Evolutionary conservation across 192 early-diverging fungal genomes (phyloP), one percentile per base, ranked within the genome.

Genomic region (Mortierella claussenii): DNA sequence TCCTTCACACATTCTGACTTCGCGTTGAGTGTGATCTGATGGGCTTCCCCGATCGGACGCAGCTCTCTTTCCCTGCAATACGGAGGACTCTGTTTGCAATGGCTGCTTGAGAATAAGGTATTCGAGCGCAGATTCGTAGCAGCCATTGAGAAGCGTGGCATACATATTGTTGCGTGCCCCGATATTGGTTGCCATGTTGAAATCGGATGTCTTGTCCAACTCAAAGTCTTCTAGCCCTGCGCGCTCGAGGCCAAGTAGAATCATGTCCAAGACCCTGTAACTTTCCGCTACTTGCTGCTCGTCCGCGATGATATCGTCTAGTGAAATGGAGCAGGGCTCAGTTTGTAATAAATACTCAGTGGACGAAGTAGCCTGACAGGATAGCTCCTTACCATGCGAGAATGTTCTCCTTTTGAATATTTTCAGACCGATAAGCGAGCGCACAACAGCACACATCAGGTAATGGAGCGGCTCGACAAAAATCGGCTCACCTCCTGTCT

Each of bases 201-300:
- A 92, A 47, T 90, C 88, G n/a, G 90, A 84, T 0, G 84, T 69
- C 18, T 84, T 83, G 20, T 92, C 86, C 5, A 93, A 63, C 53
- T 81, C 86, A 70, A 86, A 93, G 52, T 93, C 90, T 33, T 86
- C 86, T n/a, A 90, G 61, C 40, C 88, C 86, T 0, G 84, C 79
- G 12, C 80, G 78, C 9, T 85, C 50, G 23, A 92, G 69, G 12
- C 86, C 69, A 7, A 65, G 43, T 18, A 83, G 61, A 24, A 89
- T 44, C 24, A 66, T 76, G 6, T 49, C 21, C 54, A 82, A 40
- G 6, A 64, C 46, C 4, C 53, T 56, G 44, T 70, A 54, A 21
- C 64, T 65, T 5, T 68, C 62, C 15, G 55, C 20, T 18, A 82
- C 40, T 23, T 70, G 47, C 15, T 46, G 27, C 24, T 69, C 52